phyloP scores from a whole-genome alignment of 2,329 filamentous ascomycete genomes.

The Penicillium brasilianum region DNA sequence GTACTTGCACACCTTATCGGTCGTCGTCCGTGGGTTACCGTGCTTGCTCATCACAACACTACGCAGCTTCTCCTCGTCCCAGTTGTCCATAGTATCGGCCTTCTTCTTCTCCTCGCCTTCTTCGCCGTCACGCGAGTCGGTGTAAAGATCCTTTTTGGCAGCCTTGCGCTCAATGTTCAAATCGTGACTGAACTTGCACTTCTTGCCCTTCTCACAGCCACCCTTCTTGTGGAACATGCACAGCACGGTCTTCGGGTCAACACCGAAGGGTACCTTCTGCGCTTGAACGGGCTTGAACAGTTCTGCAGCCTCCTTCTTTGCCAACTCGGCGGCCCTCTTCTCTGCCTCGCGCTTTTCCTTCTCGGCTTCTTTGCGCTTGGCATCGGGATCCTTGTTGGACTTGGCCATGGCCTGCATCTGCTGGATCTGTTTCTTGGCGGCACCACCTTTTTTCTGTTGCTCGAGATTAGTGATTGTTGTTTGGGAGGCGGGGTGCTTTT shows the following conservation, averaged over 20 bases:
- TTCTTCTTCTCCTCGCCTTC: constrained; percentile 78
- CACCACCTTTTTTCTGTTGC: constrained; percentile 81
- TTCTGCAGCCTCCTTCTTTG: constrained; percentile 77
- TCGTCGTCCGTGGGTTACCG: constrained; percentile 92
- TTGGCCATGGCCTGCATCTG: constrained; percentile 77
- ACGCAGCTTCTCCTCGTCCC: constrained; percentile 95
- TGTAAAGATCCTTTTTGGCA: constrained; percentile 90
- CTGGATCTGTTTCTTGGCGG: constrained; percentile 87
- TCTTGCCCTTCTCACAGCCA: constrained; percentile 93
- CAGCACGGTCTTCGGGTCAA: constrained; percentile 95
- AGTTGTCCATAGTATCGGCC: constrained; percentile 90
- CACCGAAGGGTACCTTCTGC: constrained; percentile 98
- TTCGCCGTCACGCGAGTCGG: constrained; percentile 72
- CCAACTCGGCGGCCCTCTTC: constrained; percentile 86
- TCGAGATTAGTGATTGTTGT: constrained; percentile 26
- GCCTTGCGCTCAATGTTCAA: constrained; percentile 85
- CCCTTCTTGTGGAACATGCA: constrained; percentile 98
- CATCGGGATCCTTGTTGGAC: constrained; percentile 77
- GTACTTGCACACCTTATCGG: constrained; percentile 98
- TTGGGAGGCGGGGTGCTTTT: constrained; percentile 6
- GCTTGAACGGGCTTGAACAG: constrained; percentile 90
- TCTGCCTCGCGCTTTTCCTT: constrained; percentile 75
- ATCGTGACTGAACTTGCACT: constrained; percentile 98
- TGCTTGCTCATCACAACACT: constrained; percentile 94
- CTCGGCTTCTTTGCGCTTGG: constrained; percentile 77